phyloP scores from a whole-genome alignment of 2,329 filamentous ascomycete genomes.

The Apiospora pterosperma region DNA sequence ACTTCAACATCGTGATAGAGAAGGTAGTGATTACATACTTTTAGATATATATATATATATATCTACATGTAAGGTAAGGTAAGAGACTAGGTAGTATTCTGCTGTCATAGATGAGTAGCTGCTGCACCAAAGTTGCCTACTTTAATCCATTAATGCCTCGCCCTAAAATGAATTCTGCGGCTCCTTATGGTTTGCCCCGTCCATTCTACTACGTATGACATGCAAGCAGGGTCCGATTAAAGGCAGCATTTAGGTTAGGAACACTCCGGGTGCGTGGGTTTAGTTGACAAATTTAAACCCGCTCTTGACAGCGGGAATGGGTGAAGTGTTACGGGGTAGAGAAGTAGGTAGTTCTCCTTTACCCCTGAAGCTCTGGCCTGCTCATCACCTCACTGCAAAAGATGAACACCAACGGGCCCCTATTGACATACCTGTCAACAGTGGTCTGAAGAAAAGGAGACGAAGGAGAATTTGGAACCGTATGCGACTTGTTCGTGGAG shows the following conservation, averaged over 20 bases:
- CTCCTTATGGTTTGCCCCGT: not conserved
- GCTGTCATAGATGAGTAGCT: not conserved
- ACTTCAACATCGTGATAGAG: not conserved
- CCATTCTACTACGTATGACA: not conserved
- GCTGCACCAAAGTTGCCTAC: not conserved
- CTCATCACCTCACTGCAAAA: not conserved
- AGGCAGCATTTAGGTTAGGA: not conserved
- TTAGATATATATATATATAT: no score
- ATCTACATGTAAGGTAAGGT: no score
- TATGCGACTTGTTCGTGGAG: not conserved
- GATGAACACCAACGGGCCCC: not conserved
- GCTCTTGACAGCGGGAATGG: not conserved
- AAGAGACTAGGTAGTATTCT: no score
- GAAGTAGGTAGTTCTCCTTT: not conserved
- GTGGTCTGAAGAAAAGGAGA: not conserved
- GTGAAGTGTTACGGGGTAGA: no score
- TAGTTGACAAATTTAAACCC: not conserved
- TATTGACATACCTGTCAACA: not conserved
- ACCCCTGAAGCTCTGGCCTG: not conserved
- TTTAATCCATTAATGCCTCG: not conserved
- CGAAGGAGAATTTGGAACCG: not conserved
- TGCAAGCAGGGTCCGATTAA: slow-evolving; percentile 1
- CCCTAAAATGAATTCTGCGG: not conserved
- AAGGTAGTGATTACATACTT: no score
- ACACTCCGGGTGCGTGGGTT: not conserved